These are phyloP conservation scores for Phytophthora tubulina DNA, from an alignment of 352 stramenopile species.

Conservation along the genomic window DNA sequence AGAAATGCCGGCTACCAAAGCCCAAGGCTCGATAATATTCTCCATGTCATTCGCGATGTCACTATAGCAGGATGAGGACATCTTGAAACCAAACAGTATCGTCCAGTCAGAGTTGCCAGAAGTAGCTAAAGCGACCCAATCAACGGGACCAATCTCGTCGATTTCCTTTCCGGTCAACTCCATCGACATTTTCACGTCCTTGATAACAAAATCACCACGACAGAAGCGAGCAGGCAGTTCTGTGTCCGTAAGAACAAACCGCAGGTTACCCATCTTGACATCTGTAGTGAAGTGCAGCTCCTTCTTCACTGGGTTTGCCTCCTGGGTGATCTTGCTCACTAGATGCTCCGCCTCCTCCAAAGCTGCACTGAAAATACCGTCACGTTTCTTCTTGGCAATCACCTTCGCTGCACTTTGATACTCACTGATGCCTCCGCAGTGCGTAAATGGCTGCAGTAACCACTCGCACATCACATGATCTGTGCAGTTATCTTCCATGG, in stretches of 20 bases:
- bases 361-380: constrained; percentile 70
- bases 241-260: constrained; percentile 68
- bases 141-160: constrained; percentile 57
- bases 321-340: constrained; percentile 56
- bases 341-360: constrained; percentile 64
- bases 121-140: constrained; percentile 63
- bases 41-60: constrained; percentile 80
- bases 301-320: constrained; percentile 59
- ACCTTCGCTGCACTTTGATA: constrained; percentile 73
- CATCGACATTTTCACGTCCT: constrained; percentile 69
- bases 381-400: constrained; percentile 72
- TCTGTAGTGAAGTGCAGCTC: constrained; percentile 64
- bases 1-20: constrained; percentile 61
- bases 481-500: constrained; percentile 49
- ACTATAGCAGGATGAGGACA: constrained; percentile 77
- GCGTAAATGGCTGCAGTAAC: constrained; percentile 67
- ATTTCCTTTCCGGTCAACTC: constrained; percentile 62
- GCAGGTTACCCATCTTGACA: constrained; percentile 71
- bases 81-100: constrained; percentile 66
- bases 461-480: constrained; percentile 58
- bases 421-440: constrained; percentile 76
- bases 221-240: constrained; percentile 64
- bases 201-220: constrained; percentile 73
- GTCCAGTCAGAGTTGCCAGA: constrained; percentile 72
- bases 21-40: constrained; percentile 78